These are phyloP conservation scores for Magnaporthales sp. DNA, from an alignment of 2,329 filamentous ascomycete species.

Conservation along the genomic window DNA sequence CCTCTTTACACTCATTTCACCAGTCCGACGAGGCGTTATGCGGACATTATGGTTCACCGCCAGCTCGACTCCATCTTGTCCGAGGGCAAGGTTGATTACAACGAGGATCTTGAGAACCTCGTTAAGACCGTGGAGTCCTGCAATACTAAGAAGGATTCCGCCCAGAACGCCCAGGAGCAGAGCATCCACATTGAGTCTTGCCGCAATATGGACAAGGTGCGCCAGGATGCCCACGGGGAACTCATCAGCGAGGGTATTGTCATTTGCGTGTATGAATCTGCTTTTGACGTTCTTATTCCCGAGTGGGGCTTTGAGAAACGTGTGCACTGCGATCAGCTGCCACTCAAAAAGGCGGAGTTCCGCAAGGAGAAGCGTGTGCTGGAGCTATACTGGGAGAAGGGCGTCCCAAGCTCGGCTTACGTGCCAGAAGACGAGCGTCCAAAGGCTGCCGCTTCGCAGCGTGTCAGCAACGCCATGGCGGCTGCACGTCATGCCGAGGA, in stretches of 20 bases:
- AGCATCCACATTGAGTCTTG: constrained; percentile 98
- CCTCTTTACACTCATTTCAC: constrained; percentile 97
- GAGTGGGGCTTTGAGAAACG: constrained; percentile 99
- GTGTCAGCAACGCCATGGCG: constrained; percentile 65
- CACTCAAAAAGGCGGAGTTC: constrained; percentile 98
- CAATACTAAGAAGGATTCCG: constrained; percentile 99
- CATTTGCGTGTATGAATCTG: constrained; percentile 94
- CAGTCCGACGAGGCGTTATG: constrained; percentile 87
- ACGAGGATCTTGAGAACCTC: constrained; percentile 78
- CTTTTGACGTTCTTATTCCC: constrained; percentile 95
- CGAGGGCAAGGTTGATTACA: constrained; percentile 73
- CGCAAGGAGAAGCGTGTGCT: constrained; percentile 91
- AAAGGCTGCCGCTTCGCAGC: constrained; percentile 66
- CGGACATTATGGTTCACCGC: constrained; percentile 90
- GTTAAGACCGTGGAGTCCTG: constrained; percentile 90
- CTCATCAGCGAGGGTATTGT: constrained; percentile 94
- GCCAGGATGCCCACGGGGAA: constrained; percentile 79
- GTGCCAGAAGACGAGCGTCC: constrained; percentile 95
- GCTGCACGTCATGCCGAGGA: constrained; percentile 75
- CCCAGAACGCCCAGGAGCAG: constrained; percentile 95
- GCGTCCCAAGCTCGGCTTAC: constrained; percentile 89
- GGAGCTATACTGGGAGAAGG: constrained; percentile 99
- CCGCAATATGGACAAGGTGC: constrained; percentile 87
- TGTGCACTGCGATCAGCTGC: constrained; percentile 96
- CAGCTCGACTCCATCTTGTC: constrained; percentile 85